Evolutionary conservation across 2,329 filamentous ascomycete genomes (phyloP).

Genomic region (Mollisia scopiformis): DNA sequence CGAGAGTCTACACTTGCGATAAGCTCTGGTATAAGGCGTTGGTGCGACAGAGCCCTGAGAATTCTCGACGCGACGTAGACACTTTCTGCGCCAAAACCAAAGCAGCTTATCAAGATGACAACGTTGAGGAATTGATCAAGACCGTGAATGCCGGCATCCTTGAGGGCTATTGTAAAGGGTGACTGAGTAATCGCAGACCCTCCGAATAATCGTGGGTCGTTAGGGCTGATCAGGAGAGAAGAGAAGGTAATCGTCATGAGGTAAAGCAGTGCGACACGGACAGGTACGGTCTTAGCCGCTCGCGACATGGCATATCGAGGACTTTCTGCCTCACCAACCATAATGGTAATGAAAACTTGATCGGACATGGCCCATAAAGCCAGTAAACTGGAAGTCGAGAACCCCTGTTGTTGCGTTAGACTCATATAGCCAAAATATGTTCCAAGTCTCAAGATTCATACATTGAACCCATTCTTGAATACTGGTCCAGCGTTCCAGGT

Average conservation of each 20-base stretch:
- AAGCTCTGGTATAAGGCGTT: conserved; percentile 17
- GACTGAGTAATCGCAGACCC: conserved; percentile 21
- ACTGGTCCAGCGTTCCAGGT: conserved; percentile 38
- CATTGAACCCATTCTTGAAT: conserved; percentile 42
- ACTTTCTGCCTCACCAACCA: conserved; percentile 26
- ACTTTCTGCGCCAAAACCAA: conserved; percentile 16
- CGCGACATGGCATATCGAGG: conserved; percentile 20
- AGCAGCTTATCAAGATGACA: conserved; percentile 18
- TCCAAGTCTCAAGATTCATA: too few species aligned
- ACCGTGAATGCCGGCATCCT: conserved; percentile 19
- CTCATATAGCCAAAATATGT: too few species aligned
- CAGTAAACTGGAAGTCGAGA: too few species aligned
- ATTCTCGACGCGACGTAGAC: conserved; percentile 30
- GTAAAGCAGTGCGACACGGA: conserved; percentile 13
- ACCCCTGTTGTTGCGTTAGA: too few species aligned
- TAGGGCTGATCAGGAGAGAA: conserved; percentile 23
- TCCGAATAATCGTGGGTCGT: conserved; percentile 19
- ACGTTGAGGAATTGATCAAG: conserved; percentile 21
- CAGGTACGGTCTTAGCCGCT: conserved; percentile 16
- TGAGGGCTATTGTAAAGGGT: conserved; percentile 26
- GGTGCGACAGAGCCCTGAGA: conserved; percentile 25
- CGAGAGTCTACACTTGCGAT: conserved; percentile 13
- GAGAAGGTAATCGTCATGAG: conserved; percentile 14
- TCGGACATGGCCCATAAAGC: not conserved
- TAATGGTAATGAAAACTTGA: conserved; percentile 34